These are phyloP conservation scores for Phytophthora crassamura DNA, from an alignment of 352 stramenopile species.

Conservation along the genomic window DNA sequence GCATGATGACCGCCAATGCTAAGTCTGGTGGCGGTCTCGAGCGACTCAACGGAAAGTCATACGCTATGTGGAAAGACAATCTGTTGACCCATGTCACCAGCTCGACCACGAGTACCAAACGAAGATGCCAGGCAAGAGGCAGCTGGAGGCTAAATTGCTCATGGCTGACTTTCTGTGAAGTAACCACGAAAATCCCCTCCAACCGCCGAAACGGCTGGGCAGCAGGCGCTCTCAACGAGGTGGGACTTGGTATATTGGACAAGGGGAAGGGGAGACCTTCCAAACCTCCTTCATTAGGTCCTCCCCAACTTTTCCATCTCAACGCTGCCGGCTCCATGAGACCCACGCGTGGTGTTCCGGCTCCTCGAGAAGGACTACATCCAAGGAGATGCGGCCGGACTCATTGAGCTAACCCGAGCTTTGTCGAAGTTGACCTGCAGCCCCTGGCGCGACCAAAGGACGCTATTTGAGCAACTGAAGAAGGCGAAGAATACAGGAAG, in stretches of 20 bases:
- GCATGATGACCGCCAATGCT: no score
- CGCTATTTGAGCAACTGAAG: slow-evolving; percentile 9
- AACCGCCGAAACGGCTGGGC: not conserved
- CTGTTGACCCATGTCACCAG: slow-evolving; percentile 19
- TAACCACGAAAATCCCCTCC: not conserved
- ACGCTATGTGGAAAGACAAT: slow-evolving; percentile 30
- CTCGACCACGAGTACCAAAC: slow-evolving; percentile 20
- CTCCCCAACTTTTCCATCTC: slow-evolving; percentile 16
- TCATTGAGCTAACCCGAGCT: slow-evolving; percentile 2
- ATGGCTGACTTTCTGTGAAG: slow-evolving; percentile 19
- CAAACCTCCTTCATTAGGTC: slow-evolving; percentile 22
- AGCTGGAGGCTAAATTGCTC: slow-evolving; percentile 11
- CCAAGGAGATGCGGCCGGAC: not conserved
- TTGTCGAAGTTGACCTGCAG: slow-evolving; percentile 10
- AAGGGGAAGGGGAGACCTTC: slow-evolving; percentile 3
- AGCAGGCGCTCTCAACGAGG: slow-evolving; percentile 3
- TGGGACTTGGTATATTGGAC: slow-evolving; percentile 11
- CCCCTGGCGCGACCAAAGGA: slow-evolving; percentile 2
- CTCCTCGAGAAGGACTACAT: slow-evolving; percentile 16
- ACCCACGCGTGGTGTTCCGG: slow-evolving; percentile 13
- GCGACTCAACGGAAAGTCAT: slow-evolving; percentile 15
- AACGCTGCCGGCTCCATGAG: not conserved
- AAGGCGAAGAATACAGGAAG: slow-evolving; percentile 7
- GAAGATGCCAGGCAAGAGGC: slow-evolving; percentile 17
- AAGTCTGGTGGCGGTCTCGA: slow-evolving; percentile 13